Percentiles rank a stretch among this genome's conserved stretches.
Conservation (phyloP, 805 yeast genomes). For the Pichia paraexigua region DNA sequence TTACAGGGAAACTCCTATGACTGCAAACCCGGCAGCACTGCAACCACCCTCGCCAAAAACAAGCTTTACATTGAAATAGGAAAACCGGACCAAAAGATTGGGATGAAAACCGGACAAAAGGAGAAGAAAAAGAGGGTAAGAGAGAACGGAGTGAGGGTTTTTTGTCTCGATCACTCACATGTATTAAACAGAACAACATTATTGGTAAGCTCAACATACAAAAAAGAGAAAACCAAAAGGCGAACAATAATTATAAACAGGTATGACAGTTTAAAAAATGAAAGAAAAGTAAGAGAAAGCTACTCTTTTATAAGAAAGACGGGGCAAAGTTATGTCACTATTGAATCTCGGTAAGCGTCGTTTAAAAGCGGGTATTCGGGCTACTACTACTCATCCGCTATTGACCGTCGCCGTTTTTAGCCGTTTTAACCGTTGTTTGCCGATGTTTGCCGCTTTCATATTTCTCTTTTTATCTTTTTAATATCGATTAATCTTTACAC, state of each 20-base stretch:
- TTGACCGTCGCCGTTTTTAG: neutral
- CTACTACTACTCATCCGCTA: neutral
- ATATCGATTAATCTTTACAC: no score
- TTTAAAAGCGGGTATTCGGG: neutral
- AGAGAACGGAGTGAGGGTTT: neutral
- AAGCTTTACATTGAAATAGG: neutral
- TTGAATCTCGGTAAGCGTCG: neutral
- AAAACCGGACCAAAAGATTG: neutral
- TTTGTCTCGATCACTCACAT: neutral
- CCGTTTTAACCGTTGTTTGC: neutral
- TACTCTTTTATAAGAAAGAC: neutral
- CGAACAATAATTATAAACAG: neutral
- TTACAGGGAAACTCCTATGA: neutral
- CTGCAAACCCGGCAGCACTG: no score
- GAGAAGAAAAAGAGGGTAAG: neutral
- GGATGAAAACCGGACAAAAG: neutral
- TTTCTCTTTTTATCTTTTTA: no score
- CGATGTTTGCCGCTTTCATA: no score
- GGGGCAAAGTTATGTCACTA: neutral
- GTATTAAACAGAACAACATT: no score
- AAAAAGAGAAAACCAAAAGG: neutral
- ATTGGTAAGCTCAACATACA: no score
- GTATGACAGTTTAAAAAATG: no score
- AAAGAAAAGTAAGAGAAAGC: neutral
- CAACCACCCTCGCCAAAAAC: neutral